Conservation (phyloP, 805 yeast species). For the Yarrowia divulgata region DNA sequence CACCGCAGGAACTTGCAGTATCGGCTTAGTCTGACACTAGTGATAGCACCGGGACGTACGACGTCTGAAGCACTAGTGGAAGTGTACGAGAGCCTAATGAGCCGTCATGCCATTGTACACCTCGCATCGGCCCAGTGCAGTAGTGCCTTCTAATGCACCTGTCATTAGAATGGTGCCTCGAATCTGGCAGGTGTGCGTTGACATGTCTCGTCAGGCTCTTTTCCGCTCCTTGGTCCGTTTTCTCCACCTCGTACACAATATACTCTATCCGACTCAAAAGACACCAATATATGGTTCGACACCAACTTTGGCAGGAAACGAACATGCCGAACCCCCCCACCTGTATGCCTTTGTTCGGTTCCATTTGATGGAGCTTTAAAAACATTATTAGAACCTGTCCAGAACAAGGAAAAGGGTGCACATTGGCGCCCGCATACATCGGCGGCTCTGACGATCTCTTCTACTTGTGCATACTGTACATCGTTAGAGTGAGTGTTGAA, state of each 20-base stretch:
- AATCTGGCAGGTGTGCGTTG: background rate
- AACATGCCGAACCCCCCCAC: background rate
- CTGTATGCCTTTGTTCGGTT: background rate
- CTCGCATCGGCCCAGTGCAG: background rate
- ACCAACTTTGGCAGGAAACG: background rate
- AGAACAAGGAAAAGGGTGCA: background rate
- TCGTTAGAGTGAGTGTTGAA: background rate
- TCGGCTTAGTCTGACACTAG: slow-evolving; percentile 5
- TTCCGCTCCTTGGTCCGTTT: background rate
- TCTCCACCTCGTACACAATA: background rate
- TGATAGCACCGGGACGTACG: background rate
- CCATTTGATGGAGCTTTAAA: background rate
- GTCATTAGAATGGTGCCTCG: background rate
- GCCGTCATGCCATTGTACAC: background rate
- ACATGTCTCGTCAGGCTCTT: too few species aligned
- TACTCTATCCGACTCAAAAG: background rate
- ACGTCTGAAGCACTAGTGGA: background rate
- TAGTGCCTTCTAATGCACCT: slow-evolving; percentile 16
- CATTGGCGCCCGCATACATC: background rate
- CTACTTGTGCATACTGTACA: too few species aligned
- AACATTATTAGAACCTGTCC: background rate
- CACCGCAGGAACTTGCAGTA: slow-evolving; percentile 20
- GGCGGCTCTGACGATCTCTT: background rate
- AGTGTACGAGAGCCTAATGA: background rate
- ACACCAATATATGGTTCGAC: background rate